Evolutionary conservation across 148 eudicot genomes (phyloP).

Genomic region (Rheum nobile): DNA sequence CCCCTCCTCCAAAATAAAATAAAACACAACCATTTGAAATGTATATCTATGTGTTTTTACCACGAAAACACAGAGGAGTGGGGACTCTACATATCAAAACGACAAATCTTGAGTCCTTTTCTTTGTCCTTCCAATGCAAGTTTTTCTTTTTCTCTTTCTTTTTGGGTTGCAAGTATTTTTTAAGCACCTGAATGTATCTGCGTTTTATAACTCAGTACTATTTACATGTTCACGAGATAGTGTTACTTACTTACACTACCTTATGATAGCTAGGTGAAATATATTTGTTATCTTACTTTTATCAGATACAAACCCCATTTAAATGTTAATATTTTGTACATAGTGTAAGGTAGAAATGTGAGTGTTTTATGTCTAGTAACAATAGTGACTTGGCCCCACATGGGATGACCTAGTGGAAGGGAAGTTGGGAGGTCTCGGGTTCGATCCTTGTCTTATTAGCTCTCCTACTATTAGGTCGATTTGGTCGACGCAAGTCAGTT

Average conservation of each 20-base stretch:
- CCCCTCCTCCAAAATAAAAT: neutral
- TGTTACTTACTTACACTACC: neutral
- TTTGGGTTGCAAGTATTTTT: neutral
- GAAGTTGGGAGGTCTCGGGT: too few species aligned
- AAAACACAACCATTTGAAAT: neutral
- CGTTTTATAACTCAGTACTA: too few species aligned
- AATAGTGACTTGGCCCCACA: too few species aligned
- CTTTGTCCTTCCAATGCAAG: too few species aligned
- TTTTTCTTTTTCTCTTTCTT: too few species aligned
- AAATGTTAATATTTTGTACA: too few species aligned
- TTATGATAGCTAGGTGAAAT: neutral
- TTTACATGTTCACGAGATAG: neutral
- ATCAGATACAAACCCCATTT: too few species aligned
- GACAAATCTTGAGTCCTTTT: neutral
- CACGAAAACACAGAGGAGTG: too few species aligned
- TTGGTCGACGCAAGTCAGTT: too few species aligned
- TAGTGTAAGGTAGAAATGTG: neutral
- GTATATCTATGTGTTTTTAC: neutral
- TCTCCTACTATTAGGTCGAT: too few species aligned
- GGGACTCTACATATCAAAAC: neutral
- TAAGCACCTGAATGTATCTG: neutral
- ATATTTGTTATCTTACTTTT: neutral
- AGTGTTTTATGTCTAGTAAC: neutral
- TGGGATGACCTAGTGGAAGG: too few species aligned
- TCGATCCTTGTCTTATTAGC: too few species aligned